Base-by-base conservation (phyloP, 2,329 filamentous ascomycete species). In the Verticillium dahliae region DNA sequence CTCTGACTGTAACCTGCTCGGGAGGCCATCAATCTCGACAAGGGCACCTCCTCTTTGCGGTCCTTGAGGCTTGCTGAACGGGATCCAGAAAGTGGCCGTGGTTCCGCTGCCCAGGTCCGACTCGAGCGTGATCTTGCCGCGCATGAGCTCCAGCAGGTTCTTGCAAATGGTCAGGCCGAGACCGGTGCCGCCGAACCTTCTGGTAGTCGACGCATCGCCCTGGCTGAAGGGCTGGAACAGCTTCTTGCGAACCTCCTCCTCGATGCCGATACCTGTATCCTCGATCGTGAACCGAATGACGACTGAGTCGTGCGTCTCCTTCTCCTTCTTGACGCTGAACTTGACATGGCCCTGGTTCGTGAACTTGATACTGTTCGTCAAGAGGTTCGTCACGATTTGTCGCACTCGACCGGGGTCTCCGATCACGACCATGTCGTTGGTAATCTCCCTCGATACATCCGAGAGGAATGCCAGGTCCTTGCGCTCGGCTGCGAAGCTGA, bases 401-500 rank as follows among this genome's bases (percentile, higher is more conserved):
- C 92, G 85, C 37, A 96, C 80, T 39, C 92, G 84, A 11, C 92
- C 91, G 9, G 92, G 91, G 69, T 97, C 92, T 14, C 93, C 92
- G 69, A 96, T 87, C 3, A 97, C 91, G 56, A 92, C 88, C 61
- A 95, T 77, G 67, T 91, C 86, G 37, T 81, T 80, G 58, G 84
- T 82, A 7, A 90, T 83, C 54, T 87, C 83, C 1, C 80, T 76
- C 6, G 85, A 81, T 59, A 91, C 84, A 56, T 89, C 83, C 34
- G 83, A 85, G 45, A 84, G 80, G 69, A 92, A 93, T 9, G 85
- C 85, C 4, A 97, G 78, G 52, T 90, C 90, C 70, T 96, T 91
- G 37, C 90, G 85, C 68, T 90, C 85, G 1, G 93, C 92, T 1
- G 90, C 91, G 68, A 96, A 96, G 52, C 89, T 87, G 67, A 96